phyloP scores from a whole-genome alignment of 2,329 filamentous ascomycete genomes.

The Neopestalotiopsis sp. region DNA sequence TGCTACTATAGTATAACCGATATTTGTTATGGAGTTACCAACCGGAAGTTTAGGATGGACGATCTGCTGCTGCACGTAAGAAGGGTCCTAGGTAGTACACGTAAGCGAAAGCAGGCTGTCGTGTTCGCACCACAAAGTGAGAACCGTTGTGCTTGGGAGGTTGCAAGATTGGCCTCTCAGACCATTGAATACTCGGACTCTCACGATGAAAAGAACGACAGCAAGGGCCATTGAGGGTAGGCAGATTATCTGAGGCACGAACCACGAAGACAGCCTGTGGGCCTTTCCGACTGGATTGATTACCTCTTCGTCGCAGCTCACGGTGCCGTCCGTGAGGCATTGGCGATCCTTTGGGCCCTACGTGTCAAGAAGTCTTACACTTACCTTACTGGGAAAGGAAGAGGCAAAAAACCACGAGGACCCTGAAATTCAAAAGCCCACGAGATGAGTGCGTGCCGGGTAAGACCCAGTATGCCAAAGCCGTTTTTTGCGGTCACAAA shows the following conservation, averaged over 20 bases:
- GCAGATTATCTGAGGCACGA: too few species aligned
- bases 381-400: neutral
- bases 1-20: neutral
- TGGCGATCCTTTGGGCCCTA: neutral
- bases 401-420: neutral
- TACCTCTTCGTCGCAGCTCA: too few species aligned
- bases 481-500: neutral
- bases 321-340: neutral
- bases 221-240: too few species aligned
- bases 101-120: neutral
- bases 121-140: neutral
- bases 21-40: neutral
- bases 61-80: neutral
- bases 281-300: too few species aligned
- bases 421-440: slow-evolving; percentile 4
- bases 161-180: neutral
- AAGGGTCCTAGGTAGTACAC: neutral
- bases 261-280: too few species aligned
- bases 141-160: neutral
- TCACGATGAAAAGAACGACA: too few species aligned
- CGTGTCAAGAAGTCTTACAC: neutral
- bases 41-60: neutral
- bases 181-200: too few species aligned
- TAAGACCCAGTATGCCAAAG: neutral
- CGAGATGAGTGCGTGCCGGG: neutral